Conservation (phyloP, 2,329 filamentous ascomycete species). For the Cercospora brassicicola region DNA sequence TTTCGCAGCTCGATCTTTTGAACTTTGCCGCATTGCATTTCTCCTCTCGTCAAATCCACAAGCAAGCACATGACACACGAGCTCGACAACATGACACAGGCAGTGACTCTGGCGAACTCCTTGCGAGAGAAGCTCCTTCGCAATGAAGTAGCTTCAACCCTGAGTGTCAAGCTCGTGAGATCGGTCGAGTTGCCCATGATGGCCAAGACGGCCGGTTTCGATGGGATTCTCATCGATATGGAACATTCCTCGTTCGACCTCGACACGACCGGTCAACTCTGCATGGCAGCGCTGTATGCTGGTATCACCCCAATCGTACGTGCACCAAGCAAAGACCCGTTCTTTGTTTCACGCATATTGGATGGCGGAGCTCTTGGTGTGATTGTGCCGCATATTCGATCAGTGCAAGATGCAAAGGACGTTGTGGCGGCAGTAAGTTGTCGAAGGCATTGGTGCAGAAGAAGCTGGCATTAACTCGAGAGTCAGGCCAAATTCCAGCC, state of each 20-base stretch:
- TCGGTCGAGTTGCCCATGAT: slow-evolving; percentile 44
- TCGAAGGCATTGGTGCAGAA: background rate
- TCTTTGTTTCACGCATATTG: slow-evolving; percentile 43
- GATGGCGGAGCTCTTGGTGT: slow-evolving; percentile 47
- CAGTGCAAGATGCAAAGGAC: slow-evolving; percentile 41
- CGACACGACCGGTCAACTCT: slow-evolving; percentile 41
- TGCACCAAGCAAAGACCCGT: slow-evolving; percentile 43
- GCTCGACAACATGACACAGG: slow-evolving; percentile 4
- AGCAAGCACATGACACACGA: background rate
- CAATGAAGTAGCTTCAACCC: slow-evolving; percentile 14
- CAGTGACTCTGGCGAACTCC: slow-evolving; percentile 6
- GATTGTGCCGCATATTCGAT: slow-evolving; percentile 46
- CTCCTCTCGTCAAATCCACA: background rate
- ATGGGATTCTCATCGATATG: slow-evolving; percentile 50
- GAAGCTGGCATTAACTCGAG: background rate
- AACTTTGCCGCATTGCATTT: background rate
- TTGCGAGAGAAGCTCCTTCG: slow-evolving; percentile 15
- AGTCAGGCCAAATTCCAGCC: slow-evolving; percentile 41
- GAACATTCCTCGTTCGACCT: slow-evolving; percentile 47
- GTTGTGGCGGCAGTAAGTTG: slow-evolving; percentile 38
- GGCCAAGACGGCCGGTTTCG: slow-evolving; percentile 45
- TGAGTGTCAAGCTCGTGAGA: slow-evolving; percentile 37
- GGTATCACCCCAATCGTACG: slow-evolving; percentile 48
- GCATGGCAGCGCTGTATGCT: slow-evolving; percentile 43
- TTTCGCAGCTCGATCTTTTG: background rate